Percentiles rank a stretch among this genome's conserved stretches.
Evolutionary conservation across 2,329 filamentous ascomycete species (phyloP).

Genomic region (Chrysosporium keratinophilum): DNA sequence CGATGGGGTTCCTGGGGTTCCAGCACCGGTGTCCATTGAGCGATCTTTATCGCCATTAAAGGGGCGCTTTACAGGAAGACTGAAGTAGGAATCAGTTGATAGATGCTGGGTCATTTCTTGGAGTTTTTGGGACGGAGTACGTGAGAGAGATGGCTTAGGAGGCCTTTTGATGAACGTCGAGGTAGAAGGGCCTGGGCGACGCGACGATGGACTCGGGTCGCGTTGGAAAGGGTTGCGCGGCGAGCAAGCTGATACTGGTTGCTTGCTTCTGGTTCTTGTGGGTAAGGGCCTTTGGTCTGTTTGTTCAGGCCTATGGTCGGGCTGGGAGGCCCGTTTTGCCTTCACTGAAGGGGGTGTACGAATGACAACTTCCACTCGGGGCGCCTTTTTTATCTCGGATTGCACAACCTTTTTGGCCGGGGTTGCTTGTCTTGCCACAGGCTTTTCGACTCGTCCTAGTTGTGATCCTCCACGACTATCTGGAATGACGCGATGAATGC

Average conservation of each 20-base stretch:
- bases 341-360: conserved; percentile 6
- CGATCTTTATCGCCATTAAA: background rate
- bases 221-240: no score
- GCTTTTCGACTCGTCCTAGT: background rate
- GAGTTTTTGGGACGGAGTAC: conserved; percentile 10
- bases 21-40: background rate
- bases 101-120: conserved; percentile 11
- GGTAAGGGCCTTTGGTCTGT: background rate
- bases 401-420: background rate
- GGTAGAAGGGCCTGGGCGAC: background rate
- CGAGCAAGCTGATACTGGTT: background rate
- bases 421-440: background rate
- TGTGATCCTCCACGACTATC: background rate
- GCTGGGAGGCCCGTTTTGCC: background rate
- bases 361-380: conserved; percentile 13
- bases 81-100: conserved; percentile 2
- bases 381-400: background rate
- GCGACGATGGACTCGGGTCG: background rate
- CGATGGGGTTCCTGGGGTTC: conserved; percentile 3
- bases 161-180: background rate
- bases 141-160: background rate
- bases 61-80: background rate
- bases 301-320: background rate
- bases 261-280: background rate
- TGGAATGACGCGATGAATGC: background rate